These are phyloP conservation scores for Rhypophila decipiens DNA, from an alignment of 495 filamentous ascomycete species.

Conservation along the genomic window DNA sequence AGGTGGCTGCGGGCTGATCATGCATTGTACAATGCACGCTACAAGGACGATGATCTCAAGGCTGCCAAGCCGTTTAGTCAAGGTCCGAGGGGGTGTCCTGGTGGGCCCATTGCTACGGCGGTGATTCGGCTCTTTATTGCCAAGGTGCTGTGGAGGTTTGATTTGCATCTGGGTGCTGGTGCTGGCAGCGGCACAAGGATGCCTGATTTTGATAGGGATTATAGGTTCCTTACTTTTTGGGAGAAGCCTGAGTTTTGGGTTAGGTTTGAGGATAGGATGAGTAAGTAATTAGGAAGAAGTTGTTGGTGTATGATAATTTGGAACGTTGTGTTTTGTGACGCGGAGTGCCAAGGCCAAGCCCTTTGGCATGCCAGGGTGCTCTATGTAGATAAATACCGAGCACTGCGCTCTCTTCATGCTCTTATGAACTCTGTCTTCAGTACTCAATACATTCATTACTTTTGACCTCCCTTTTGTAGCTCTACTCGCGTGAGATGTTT, in stretches of 20 bases:
- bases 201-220: not conserved
- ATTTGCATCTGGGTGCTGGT: not conserved
- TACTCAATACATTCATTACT: too few relatives aligned
- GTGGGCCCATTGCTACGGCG: not conserved
- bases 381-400: too few relatives aligned
- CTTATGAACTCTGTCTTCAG: too few relatives aligned
- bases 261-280: not conserved
- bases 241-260: not conserved
- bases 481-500: too few relatives aligned
- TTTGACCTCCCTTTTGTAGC: too few relatives aligned
- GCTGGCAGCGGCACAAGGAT: not conserved
- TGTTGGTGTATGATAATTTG: too few relatives aligned
- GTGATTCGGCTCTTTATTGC: not conserved
- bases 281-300: too few relatives aligned
- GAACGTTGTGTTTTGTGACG: too few relatives aligned
- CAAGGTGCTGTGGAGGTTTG: not conserved
- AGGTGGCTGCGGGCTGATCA: not conserved
- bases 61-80: not conserved
- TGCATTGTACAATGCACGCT: not conserved
- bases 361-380: too few relatives aligned
- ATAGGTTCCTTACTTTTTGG: not conserved
- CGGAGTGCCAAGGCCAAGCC: too few relatives aligned
- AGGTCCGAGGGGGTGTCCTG: not conserved
- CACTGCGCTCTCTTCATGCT: too few relatives aligned
- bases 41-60: not conserved